Base-by-base conservation (phyloP, 495 filamentous ascomycete genomes). In the Parmelia sp. region DNA sequence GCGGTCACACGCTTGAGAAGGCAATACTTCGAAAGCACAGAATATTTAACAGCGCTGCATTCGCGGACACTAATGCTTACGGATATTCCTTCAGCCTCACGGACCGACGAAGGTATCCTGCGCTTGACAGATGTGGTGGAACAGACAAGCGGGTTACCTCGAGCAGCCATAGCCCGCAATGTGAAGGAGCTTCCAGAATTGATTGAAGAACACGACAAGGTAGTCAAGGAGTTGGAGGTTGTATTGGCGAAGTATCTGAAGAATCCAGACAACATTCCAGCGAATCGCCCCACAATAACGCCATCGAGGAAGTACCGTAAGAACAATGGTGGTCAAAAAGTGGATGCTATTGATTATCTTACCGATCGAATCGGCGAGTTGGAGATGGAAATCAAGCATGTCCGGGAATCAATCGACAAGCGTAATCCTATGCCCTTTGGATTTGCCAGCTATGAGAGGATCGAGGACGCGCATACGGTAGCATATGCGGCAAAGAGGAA, bases 321-420 rank as follows among this genome's bases (percentile, higher is more conserved):
- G 27, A 75, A 78, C 29, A 66, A 74, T 15, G 71, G 71, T 4
- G 65, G 66, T 39, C 71, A 71, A 23, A 90, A 90, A 71, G 83
- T 97, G 33, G 94, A 98, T 68, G 90, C 95, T 17, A 97, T 98
- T 70, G 90, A 96, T 66, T 97, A 96, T 69, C 80, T 96, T 56
- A 95, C 91, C 0, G 83, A 87, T 49, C 87, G 92, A 17, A 96
- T 98, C 70, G 83, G 84, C 57, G 80, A 88, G 25, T 79, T 98
- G 53, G 93, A 97, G 75, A 76, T 85, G 29, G 83, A 92, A 70
- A 91, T 98, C 71, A 88, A 89, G 70, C 86, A 92, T 62, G 87
- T 90, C 2, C 84, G 94, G 27, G 82, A 85, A 19, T 86, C 84
- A 4, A 85, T 97, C 42, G 93, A 97, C 73, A 90, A 86, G 71